Evolutionary conservation across 257 asterid species (phyloP).

Genomic region (Euphrasia confusa): DNA sequence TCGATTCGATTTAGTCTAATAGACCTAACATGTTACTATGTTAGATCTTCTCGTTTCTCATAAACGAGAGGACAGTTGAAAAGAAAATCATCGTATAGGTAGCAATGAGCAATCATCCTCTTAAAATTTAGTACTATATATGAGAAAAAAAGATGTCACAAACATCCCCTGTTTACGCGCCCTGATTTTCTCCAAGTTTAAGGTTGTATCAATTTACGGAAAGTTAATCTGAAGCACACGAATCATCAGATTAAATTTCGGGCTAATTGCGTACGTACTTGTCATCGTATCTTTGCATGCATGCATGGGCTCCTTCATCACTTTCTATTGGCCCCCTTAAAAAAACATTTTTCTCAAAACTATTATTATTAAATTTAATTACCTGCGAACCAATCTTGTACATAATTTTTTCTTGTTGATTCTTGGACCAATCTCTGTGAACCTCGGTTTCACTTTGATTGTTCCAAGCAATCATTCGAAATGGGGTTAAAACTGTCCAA

Average conservation of each 20-base stretch:
- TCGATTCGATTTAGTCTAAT: too few species aligned
- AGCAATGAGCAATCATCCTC: too few species aligned
- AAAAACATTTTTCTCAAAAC: conserved; percentile 17
- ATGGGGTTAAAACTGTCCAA: conserved; percentile 63
- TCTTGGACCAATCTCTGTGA: conserved; percentile 51
- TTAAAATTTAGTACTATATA: too few species aligned
- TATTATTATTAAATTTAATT: too few species aligned
- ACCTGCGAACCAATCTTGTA: background rate
- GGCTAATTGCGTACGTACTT: conserved; percentile 17
- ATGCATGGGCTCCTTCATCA: conserved; percentile 35
- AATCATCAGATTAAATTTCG: conserved; percentile 23
- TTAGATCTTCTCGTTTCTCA: too few species aligned
- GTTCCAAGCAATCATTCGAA: conserved; percentile 33
- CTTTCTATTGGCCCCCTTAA: conserved; percentile 38
- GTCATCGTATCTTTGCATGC: conserved; percentile 25
- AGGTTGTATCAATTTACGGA: conserved; percentile 34
- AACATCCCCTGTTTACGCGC: conserved; percentile 28
- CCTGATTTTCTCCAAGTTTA: conserved; percentile 36
- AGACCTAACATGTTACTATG: too few species aligned
- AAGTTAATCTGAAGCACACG: conserved; percentile 25
- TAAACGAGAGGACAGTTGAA: too few species aligned
- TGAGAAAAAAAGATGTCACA: conserved; percentile 20
- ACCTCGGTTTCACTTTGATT: conserved; percentile 33
- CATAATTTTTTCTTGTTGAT: conserved; percentile 19
- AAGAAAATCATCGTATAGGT: too few species aligned